These are phyloP conservation scores for Boletus reticuloceps DNA, from an alignment of 768 basidiomycete species.

Conservation along the genomic window DNA sequence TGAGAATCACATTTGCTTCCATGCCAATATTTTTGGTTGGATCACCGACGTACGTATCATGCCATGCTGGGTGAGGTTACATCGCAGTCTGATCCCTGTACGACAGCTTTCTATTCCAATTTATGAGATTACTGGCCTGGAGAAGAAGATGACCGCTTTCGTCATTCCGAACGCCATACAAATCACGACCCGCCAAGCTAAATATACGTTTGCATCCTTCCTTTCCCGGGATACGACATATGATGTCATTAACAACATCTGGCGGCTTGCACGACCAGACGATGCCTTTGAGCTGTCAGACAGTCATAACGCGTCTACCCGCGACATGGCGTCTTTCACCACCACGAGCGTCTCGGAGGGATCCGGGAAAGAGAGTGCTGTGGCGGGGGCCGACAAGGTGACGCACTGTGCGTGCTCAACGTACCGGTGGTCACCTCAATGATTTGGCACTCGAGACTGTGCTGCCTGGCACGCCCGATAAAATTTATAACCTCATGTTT, in stretches of 20 bases:
- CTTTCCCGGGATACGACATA: constrained; percentile 93
- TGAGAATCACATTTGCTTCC: constrained; percentile 99
- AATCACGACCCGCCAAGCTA: constrained; percentile 75
- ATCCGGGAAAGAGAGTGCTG: neutral
- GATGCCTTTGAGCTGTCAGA: constrained; percentile 31
- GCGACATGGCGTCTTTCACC: constrained; percentile 16
- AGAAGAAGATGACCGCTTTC: constrained; percentile 97
- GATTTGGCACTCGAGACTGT: constrained; percentile 77
- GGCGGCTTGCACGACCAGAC: constrained; percentile 85
- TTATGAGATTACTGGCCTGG: constrained; percentile 78
- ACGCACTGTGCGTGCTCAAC: constrained; percentile 75
- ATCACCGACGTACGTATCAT: constrained; percentile 79
- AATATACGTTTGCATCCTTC: constrained; percentile 96
- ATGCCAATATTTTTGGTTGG: constrained; percentile 99
- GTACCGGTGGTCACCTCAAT: constrained; percentile 62
- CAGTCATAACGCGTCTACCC: constrained; percentile 15
- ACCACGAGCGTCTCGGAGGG: constrained; percentile 19
- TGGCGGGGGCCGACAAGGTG: constrained; percentile 42
- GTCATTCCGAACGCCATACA: constrained; percentile 97
- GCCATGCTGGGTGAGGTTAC: neutral
- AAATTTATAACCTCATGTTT: constrained; percentile 95
- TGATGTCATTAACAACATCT: constrained; percentile 95
- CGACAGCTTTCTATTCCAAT: constrained; percentile 82
- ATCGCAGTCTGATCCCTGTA: constrained; percentile 7
- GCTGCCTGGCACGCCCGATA: constrained; percentile 89